Evolutionary conservation across 202 grass and related monocot genomes (phyloP).

Genomic region (Bolboschoenoplectus hybrid): DNA sequence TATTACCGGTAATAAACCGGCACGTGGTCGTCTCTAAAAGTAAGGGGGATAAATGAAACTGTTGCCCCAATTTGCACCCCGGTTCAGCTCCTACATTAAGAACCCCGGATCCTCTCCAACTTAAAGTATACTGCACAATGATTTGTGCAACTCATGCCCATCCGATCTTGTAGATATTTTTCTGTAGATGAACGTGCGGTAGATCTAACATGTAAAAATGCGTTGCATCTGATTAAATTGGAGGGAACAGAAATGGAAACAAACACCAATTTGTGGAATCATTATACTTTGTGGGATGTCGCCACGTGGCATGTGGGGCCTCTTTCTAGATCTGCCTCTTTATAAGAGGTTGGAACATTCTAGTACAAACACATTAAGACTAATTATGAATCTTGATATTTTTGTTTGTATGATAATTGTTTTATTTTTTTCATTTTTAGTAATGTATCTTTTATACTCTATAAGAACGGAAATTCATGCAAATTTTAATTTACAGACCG

Average conservation of each 20-base stretch:
- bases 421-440: not conserved
- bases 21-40: conserved; percentile 13
- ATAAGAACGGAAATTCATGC: not conserved
- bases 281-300: not conserved
- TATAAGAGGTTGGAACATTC: not conserved
- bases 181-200: not conserved
- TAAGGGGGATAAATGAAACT: not conserved
- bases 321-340: not conserved
- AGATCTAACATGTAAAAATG: not conserved
- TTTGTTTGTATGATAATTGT: not conserved
- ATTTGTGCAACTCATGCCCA: not conserved
- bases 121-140: not conserved
- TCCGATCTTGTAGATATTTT: conserved; percentile 1
- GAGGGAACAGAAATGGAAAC: not conserved
- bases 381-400: not conserved
- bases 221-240: too few species aligned
- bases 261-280: not conserved
- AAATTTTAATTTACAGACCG: not conserved
- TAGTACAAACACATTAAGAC: conserved; percentile 13
- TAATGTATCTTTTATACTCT: not conserved
- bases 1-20: not conserved
- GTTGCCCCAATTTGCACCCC: not conserved
- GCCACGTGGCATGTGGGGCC: not conserved
- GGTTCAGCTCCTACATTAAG: not conserved
- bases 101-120: not conserved